These are phyloP conservation scores for Globisporangium emineosum DNA, from an alignment of 352 stramenopile genomes.

Conservation along the genomic window DNA sequence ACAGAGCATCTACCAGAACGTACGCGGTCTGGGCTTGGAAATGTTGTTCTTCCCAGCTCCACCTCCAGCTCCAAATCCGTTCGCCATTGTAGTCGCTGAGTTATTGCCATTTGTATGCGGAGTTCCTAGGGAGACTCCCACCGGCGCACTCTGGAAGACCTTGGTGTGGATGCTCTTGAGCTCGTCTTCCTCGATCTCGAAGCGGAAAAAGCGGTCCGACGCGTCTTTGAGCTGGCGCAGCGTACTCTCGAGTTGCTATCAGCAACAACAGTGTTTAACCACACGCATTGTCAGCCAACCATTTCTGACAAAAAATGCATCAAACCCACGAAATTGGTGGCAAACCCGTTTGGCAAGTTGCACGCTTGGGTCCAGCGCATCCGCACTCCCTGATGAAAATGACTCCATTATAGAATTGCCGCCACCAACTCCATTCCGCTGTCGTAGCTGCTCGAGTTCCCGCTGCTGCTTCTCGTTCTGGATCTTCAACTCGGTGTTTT, in stretches of 20 bases:
- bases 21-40: constrained; percentile 28
- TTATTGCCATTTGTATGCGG: too few species aligned
- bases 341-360: constrained; percentile 32
- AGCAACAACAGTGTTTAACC: not conserved
- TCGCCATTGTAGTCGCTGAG: not conserved
- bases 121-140: not conserved
- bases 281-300: not conserved
- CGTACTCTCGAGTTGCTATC: constrained; percentile 61
- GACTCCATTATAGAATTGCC: not conserved
- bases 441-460: constrained; percentile 48
- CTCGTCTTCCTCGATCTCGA: constrained; percentile 93
- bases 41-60: constrained; percentile 1
- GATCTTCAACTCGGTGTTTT: constrained; percentile 66
- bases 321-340: not conserved
- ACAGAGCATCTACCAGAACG: not conserved
- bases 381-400: too few species aligned
- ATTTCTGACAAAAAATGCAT: not conserved
- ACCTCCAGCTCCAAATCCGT: not conserved
- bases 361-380: constrained; percentile 16
- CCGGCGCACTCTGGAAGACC: constrained; percentile 31
- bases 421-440: not conserved
- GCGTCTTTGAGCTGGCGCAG: constrained; percentile 72
- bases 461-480: constrained; percentile 57
- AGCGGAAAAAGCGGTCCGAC: constrained; percentile 88
- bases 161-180: constrained; percentile 68